Evolutionary conservation across 2,329 filamentous ascomycete species (phyloP), one percentile per base, ranked within the genome.

Genomic region (Cytospora leucostoma): DNA sequence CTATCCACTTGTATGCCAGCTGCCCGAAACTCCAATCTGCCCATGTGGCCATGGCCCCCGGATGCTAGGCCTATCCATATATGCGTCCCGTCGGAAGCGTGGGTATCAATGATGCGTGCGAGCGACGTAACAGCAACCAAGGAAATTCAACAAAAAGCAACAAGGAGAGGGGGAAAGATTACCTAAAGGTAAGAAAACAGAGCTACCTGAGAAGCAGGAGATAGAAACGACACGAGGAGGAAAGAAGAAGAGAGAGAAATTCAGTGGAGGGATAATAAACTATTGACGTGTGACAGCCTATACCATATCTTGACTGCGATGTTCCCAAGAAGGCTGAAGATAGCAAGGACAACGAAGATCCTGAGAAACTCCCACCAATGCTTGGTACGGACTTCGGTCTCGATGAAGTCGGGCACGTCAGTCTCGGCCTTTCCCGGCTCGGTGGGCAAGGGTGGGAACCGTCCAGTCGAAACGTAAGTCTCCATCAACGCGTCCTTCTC

Each of bases 401-500:
- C 85, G 69, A 88, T 77, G 59, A 82, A 84, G 0, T 69, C 71
- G 17, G 69, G 66, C 5, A 69, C 69, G 3, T 69, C 68, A 33
- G 58, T 49, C 54, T 76, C 74, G 52, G 76, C 72, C 56, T 75
- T 74, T n/a, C 75, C 76, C 17, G 74, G 71, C 6, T 70, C 67
- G 27, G 70, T 79, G 7, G 86, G 79, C 67, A 89, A 88, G 4
- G 87, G 82, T 0, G 95, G 95, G 71, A 98, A 97, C 21, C 88
- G 84, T 3, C 90, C 92, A 2, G 88, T 93, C 17, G 84, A 81
- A 61, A 89, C 79, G 73, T 92, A 98, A 68, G 92, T 85, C 69
- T 97, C 93, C 72, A 99, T 85, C 53, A 97, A 81, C 35, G 87
- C 86, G 70, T 99, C 94, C 75, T 99, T 99, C 74, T 97, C 93